Base-by-base conservation (phyloP, 1,139 yeast species). In the Kodamaea alishanica region DNA sequence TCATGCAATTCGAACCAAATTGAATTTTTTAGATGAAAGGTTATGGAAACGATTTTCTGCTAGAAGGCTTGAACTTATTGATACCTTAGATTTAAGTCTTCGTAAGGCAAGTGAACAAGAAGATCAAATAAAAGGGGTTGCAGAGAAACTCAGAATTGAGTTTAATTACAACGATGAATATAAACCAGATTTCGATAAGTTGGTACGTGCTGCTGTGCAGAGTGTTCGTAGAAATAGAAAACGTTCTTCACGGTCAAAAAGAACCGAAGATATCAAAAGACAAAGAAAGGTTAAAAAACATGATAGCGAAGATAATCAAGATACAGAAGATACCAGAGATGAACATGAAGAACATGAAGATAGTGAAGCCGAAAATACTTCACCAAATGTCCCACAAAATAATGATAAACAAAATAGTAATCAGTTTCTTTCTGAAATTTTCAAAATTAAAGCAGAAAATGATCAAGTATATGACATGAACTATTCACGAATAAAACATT, bases 61-160 rank as follows among this genome's bases (percentile, higher is more conserved):
- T 1, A 70, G 97, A 42, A 67, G 98, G 47, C 68, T 92, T 30
- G 96, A 89, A 61, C 70, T 92, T 41, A 92, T 92, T 30, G 97
- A 90, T 58, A 77, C 84, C 15, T 70, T 88, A 50, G 84, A 82
- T 38, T 67, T 92, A 41, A 80, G 90, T 48, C 74, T 81, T 24
- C 79, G 79, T 45, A 90, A 89, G 64, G 97, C 97, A 1, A 79
- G 90, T 41, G 97, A 92, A 58, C 97, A 92, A 59, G 97, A 90
- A 50, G 79, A 74, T 26, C 83, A 84, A 49, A 88, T 92, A 35
- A 70, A 73, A 37, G 73, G 76, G 38, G 94, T 94, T 28, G 96
- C 97, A 0, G 77, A 79, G 41, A 73, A 81, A 6, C 66, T 92
- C 37, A 67, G 95, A 49, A 65, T 69, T 2, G 97, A 92, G 63